Evolutionary conservation across 345 rosid genomes (phyloP), one percentile per base, ranked within the genome.

Genomic region (Brassica carinata): DNA sequence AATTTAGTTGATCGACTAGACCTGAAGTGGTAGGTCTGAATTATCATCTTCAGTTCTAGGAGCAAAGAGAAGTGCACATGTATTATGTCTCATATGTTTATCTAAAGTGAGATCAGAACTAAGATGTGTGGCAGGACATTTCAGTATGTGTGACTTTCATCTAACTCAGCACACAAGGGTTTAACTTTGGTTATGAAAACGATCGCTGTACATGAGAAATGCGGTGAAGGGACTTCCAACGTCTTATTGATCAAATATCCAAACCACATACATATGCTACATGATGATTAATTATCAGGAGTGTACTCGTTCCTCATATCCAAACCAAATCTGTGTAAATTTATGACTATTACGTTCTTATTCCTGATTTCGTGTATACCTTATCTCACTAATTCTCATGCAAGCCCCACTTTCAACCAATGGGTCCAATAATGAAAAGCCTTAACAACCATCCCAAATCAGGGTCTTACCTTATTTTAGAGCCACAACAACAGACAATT

Each of bases 261-360:
- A 51, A 51, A 40, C 17, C 58, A 51, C 58, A 51, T 51, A 1
- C 58, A 51, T 51, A 51, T 51, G 58, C 5, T 45, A 58, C 45
- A 59, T 40, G 67, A 57, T 67, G 67, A 58, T 36, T 5, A n/a
- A 6, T 33, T 31, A 36, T 74, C 30, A 58, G 57, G 18, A 30
- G 79, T 76, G 57, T 76, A 29, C 58, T 38, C 67, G 3, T 66
- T 34, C 27, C 8, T 43, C 2, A n/a, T n/a, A n/a, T n/a, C n/a
- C n/a, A n/a, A n/a, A n/a, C n/a, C n/a, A n/a, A n/a, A n/a, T 63
- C 5, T 64, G 45, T 66, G 26, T 67, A 68, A 76, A 68, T 68
- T 59, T 26, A n/a, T 53, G 19, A n/a, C 6, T 3, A 14, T 13
- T 57, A 8, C 29, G 4, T 58, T 58, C 27, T 7, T 31, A 30